Evolutionary conservation across 169 alveolate species (phyloP).

Genomic region (Plasmodium blacklocki): DNA sequence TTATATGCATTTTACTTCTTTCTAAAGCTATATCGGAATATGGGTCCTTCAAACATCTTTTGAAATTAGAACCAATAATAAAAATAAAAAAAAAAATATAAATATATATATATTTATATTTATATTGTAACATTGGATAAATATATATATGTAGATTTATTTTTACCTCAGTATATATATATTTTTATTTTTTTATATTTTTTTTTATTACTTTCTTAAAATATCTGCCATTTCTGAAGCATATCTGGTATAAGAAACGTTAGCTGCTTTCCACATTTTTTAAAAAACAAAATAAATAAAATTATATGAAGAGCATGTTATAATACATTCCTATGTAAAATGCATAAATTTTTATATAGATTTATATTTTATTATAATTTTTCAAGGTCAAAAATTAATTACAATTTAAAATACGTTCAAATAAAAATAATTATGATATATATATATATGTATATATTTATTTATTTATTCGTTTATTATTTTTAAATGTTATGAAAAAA

Average conservation of each 20-base stretch:
- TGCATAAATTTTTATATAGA: too few relatives aligned
- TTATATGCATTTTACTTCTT: slow-evolving; percentile 82
- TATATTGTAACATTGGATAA: not conserved
- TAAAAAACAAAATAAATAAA: not conserved
- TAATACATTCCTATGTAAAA: too few relatives aligned
- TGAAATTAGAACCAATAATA: slow-evolving; percentile 8
- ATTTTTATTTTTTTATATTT: slow-evolving; percentile 4
- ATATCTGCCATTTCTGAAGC: slow-evolving; percentile 87
- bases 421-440: too few relatives aligned
- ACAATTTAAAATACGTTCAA: too few relatives aligned
- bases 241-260: slow-evolving; percentile 84
- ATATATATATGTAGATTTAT: not conserved
- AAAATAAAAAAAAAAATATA: too few relatives aligned
- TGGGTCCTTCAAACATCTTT: slow-evolving; percentile 87
- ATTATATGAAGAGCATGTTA: too few relatives aligned
- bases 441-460: too few relatives aligned
- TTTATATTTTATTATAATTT: too few relatives aligned
- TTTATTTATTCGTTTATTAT: too few relatives aligned
- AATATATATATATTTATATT: not conserved
- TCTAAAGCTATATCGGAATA: slow-evolving; percentile 86
- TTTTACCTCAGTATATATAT: not conserved
- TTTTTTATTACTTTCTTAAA: slow-evolving; percentile 82
- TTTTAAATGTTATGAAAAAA: too few relatives aligned
- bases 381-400: too few relatives aligned
- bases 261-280: slow-evolving; percentile 87